Percentiles rank a stretch among this genome's conserved stretches.
Evolutionary conservation across 352 stramenopile genomes (phyloP).

Genomic region (Pseudoperonospora humuli): DNA sequence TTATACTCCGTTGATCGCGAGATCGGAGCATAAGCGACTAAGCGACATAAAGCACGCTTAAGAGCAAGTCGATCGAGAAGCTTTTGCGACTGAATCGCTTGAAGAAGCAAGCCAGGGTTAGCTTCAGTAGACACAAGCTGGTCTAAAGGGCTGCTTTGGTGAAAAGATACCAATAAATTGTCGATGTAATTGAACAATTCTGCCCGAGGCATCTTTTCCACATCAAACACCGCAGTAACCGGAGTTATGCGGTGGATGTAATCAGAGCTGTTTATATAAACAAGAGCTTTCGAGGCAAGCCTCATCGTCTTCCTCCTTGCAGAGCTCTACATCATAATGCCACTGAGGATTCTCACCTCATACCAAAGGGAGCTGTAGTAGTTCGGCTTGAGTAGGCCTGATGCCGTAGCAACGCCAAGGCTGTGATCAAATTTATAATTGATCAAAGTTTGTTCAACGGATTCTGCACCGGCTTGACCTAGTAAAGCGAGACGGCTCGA

Average conservation of each 20-base stretch:
- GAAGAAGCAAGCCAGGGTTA: neutral
- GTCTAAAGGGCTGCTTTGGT: neutral
- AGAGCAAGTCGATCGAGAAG: neutral
- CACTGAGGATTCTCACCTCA: neutral
- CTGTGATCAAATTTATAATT: neutral
- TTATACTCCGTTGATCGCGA: neutral
- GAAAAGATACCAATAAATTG: neutral
- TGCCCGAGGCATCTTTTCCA: neutral
- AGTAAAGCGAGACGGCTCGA: neutral
- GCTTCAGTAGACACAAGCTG: neutral
- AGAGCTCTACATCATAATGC: neutral
- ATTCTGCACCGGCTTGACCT: neutral
- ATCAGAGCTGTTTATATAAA: neutral
- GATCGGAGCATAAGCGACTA: neutral
- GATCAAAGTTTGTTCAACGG: neutral
- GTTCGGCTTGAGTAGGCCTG: neutral
- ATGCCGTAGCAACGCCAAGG: neutral
- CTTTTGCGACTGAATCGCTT: neutral
- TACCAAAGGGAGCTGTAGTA: neutral
- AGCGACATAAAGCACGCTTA: neutral
- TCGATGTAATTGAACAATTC: neutral
- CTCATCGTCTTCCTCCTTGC: neutral
- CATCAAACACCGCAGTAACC: neutral
- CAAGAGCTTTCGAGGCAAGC: neutral
- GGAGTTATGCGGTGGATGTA: neutral